Evolutionary conservation across 2,329 filamentous ascomycete species (phyloP), one percentile per base, ranked within the genome.

Genomic region (Exophiala spinifera): DNA sequence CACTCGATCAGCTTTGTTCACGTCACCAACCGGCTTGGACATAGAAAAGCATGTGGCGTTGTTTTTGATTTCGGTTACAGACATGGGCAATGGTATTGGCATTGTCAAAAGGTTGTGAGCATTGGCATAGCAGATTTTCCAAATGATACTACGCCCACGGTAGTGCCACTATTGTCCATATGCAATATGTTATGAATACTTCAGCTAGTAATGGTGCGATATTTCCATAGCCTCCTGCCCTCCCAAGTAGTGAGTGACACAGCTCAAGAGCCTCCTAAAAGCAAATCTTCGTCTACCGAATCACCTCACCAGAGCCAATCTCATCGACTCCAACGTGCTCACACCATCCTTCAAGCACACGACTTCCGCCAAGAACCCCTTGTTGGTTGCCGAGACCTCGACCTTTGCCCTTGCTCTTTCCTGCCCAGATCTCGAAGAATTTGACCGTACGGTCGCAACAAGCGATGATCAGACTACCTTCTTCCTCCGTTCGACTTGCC

Each of bases 351-450:
- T 96, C 91, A 28, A 96, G 77, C 60, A 96, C 95, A 68, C 88
- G 85, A 71, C 90, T 95, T 3, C 90, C 88, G 11, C 88, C 89
- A 20, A 96, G 74, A 59, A 89, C 75, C 2, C 88, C 84, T 39
- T 74, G 76, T 40, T 45, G 55, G 11, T 52, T 47, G 1, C 62
- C 61, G 14, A 65, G 49, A 4, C 57, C 62, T 21, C 78, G 76
- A 48, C 75, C 69, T 17, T 77, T 80, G 7, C 75, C 73, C 65
- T 81, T 85, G 62, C 74, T 77, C 37, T 79, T 75, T 1, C 82
- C 80, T n/a, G 81, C 79, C 94, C 91, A 97, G 10, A 99, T 84
- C 73, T 97, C 91, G 70, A 97, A 91, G 65, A 97, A 97, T 67
- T 94, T 94, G 70, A 97, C 87, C 63, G 84, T 95, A 67, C 90